Evolutionary conservation across 2,329 filamentous ascomycete species (phyloP).

Genomic region (Dactylonectria estremocensis): DNA sequence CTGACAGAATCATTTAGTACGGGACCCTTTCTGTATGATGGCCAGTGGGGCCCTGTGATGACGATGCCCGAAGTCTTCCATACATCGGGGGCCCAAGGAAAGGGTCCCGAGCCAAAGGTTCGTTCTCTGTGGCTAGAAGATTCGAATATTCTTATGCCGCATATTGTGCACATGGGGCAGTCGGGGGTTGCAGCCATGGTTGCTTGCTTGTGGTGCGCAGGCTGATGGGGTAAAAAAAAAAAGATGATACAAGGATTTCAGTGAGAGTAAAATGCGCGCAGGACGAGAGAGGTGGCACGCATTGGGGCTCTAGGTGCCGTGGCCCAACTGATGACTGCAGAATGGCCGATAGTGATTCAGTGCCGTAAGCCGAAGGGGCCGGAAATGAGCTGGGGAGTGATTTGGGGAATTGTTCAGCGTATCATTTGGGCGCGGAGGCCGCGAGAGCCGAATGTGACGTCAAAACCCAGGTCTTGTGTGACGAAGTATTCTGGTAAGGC

Average conservation of each 20-base stretch:
- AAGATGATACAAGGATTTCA: background rate
- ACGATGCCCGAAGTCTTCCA: slow-evolving; percentile 11
- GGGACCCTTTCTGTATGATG: background rate
- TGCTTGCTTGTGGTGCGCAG: background rate
- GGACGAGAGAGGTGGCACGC: background rate
- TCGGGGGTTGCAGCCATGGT: slow-evolving; percentile 20
- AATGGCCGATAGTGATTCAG: background rate
- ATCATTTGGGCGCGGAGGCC: background rate
- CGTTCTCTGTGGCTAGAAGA: background rate
- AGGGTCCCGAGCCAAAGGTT: background rate
- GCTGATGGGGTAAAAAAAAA: no score
- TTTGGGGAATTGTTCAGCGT: no score
- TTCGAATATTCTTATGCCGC: slow-evolving; percentile 8
- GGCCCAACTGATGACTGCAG: background rate
- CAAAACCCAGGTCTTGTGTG: background rate
- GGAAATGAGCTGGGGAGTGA: background rate
- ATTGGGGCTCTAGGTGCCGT: background rate
- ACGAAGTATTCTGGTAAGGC: background rate
- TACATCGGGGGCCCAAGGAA: slow-evolving; percentile 13
- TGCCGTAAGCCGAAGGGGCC: background rate
- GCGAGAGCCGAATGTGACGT: background rate
- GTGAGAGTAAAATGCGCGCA: background rate
- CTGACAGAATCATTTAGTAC: background rate
- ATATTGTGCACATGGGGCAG: slow-evolving; percentile 20
- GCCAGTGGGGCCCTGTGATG: slow-evolving; percentile 12